Percentiles rank a stretch among this genome's conserved stretches.
These are phyloP conservation scores for Colletotrichum navitas DNA, from an alignment of 2,329 filamentous ascomycete genomes.

Conservation along the genomic window DNA sequence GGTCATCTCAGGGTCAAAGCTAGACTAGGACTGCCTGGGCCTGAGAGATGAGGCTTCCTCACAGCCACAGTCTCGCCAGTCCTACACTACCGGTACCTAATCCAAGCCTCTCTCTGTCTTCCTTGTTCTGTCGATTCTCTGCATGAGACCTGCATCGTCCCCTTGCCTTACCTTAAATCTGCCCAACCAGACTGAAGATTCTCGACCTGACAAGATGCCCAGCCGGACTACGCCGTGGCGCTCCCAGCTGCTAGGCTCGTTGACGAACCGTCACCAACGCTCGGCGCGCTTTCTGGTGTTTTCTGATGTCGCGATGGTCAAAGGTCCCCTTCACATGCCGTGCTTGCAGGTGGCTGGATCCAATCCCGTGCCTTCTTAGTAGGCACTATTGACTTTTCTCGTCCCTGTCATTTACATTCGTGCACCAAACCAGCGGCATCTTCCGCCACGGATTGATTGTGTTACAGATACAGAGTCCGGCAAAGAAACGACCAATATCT, in stretches of 20 bases:
- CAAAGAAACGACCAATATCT: slow-evolving; percentile 7
- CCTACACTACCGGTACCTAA: not conserved
- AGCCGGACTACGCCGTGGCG: slow-evolving; percentile 35
- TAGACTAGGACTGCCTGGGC: not conserved
- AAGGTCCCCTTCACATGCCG: slow-evolving; percentile 12
- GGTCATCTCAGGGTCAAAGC: not conserved
- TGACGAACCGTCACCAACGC: slow-evolving; percentile 24
- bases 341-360: slow-evolving; percentile 7
- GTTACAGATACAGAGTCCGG: not conserved
- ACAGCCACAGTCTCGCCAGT: slow-evolving; percentile 16
- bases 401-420: not conserved
- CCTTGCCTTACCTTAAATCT: slow-evolving; percentile 13
- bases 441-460: slow-evolving; percentile 11
- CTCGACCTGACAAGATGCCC: slow-evolving; percentile 15
- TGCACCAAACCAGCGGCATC: slow-evolving; percentile 15
- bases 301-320: slow-evolving; percentile 3
- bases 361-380: not conserved
- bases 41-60: slow-evolving; percentile 9
- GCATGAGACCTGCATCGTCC: not conserved
- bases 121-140: slow-evolving; percentile 3
- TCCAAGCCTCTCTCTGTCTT: not conserved
- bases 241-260: slow-evolving; percentile 30
- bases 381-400: not conserved
- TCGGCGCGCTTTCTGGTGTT: not conserved
- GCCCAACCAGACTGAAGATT: slow-evolving; percentile 16